Evolutionary conservation across 169 alveolate species (phyloP).

Genomic region (Neospora caninum): DNA sequence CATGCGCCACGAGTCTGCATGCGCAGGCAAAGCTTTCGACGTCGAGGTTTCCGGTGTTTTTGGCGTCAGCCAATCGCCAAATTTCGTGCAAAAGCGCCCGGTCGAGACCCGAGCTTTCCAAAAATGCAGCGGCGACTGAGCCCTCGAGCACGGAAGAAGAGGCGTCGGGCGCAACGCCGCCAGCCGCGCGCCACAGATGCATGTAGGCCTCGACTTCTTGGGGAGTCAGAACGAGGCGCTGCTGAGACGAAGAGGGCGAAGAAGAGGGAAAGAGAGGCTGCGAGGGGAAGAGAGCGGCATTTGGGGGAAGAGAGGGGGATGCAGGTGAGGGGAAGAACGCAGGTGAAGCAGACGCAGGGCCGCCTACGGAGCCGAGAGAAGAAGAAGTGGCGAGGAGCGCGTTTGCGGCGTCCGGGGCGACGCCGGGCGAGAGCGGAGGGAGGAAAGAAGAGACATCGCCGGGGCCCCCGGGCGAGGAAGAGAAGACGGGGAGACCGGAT

Average conservation of each 20-base stretch:
- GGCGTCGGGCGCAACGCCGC: not conserved
- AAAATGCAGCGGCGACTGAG: not conserved
- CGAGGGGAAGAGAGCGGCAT: not conserved
- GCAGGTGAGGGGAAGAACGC: not conserved
- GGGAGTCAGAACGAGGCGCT: not conserved
- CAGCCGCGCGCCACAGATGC: slow-evolving; percentile 24
- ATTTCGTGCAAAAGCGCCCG: not conserved
- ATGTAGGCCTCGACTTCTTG: slow-evolving; percentile 5
- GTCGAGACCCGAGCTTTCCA: slow-evolving; percentile 5
- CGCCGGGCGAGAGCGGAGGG: not conserved
- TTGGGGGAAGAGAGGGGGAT: not conserved
- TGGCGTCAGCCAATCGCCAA: not conserved
- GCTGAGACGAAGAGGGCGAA: not conserved
- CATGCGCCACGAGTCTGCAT: slow-evolving; percentile 28
- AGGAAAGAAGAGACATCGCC: not conserved
- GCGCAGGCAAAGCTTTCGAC: slow-evolving; percentile 27
- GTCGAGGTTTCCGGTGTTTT: not conserved
- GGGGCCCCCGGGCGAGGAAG: not conserved
- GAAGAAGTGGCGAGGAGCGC: slow-evolving; percentile 15
- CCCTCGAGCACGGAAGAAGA: not conserved
- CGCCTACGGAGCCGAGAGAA: not conserved
- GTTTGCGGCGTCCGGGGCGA: not conserved
- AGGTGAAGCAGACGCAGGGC: not conserved
- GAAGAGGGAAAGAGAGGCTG: not conserved
- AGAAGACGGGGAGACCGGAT: not conserved